These are phyloP conservation scores for Alliaria petiolata DNA, from an alignment of 345 rosid genomes.

Conservation along the genomic window DNA sequence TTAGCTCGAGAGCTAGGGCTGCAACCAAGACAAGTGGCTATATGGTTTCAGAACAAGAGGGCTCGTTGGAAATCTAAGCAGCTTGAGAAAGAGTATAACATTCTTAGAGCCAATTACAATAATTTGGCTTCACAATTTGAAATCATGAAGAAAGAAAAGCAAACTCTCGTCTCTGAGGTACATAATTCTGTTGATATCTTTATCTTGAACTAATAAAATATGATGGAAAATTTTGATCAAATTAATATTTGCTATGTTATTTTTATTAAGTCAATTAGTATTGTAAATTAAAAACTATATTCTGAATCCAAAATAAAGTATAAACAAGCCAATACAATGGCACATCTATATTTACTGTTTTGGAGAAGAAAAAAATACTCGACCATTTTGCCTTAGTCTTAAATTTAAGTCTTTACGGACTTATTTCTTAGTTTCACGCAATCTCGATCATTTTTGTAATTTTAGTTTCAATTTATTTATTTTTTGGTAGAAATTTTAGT, in stretches of 20 bases:
- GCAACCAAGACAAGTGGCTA: constrained; percentile 84
- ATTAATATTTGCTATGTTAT: not conserved
- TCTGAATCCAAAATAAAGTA: not conserved
- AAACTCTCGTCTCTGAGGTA: constrained; percentile 59
- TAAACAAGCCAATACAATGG: not conserved
- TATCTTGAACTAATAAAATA: not conserved
- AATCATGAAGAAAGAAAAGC: constrained; percentile 56
- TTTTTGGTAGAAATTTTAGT: too few species aligned
- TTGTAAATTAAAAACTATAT: not conserved
- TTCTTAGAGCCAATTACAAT: constrained; percentile 49
- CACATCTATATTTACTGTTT: too few species aligned
- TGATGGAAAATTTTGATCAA: too few species aligned
- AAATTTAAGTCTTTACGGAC: too few species aligned
- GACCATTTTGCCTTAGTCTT: too few species aligned
- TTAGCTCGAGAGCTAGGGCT: constrained; percentile 68
- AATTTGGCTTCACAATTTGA: constrained; percentile 50
- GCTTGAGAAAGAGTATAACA: constrained; percentile 57
- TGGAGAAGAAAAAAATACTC: too few species aligned
- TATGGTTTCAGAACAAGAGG: constrained; percentile 89
- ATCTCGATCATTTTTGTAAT: too few species aligned
- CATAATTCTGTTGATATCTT: not conserved
- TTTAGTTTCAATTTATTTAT: too few species aligned
- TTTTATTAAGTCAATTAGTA: not conserved
- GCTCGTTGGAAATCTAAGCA: constrained; percentile 84
- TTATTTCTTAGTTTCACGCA: too few species aligned